phyloP scores from a whole-genome alignment of 768 basidiomycete genomes.

The Neoboletus magnificus region DNA sequence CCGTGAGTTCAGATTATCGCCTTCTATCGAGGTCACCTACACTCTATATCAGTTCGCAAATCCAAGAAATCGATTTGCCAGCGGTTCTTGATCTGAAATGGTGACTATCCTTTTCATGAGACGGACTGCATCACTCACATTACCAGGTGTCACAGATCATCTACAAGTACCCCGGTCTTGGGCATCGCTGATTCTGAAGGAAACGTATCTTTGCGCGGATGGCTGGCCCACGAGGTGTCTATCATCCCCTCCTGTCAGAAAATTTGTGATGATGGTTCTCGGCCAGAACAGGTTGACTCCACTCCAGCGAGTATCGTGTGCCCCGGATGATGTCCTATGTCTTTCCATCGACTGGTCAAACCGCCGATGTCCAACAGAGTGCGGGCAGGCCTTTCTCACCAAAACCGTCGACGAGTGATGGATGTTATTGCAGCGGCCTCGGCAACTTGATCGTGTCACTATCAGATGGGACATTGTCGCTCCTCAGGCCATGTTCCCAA shows the following conservation, averaged over 20 bases:
- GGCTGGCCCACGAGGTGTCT: slow-evolving; percentile 46
- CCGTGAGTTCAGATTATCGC: slow-evolving; percentile 34
- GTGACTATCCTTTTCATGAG: slow-evolving; percentile 39
- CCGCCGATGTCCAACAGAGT: slow-evolving; percentile 51
- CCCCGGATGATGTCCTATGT: slow-evolving; percentile 60
- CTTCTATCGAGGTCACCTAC: background rate
- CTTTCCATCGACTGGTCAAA: slow-evolving; percentile 95
- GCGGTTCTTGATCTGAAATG: slow-evolving; percentile 96
- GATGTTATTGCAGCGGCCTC: slow-evolving; percentile 35
- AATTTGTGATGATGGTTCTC: background rate
- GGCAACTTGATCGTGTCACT: slow-evolving; percentile 75
- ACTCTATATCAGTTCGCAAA: slow-evolving; percentile 41
- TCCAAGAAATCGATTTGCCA: slow-evolving; percentile 69
- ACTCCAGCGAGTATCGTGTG: slow-evolving; percentile 46
- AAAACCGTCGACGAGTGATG: background rate
- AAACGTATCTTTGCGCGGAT: slow-evolving; percentile 60
- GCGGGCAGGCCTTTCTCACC: slow-evolving; percentile 18
- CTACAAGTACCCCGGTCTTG: slow-evolving; percentile 45
- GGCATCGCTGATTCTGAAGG: slow-evolving; percentile 88
- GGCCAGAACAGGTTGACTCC: slow-evolving; percentile 39
- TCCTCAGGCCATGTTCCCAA: slow-evolving; percentile 49
- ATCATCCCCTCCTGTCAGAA: background rate
- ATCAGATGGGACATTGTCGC: slow-evolving; percentile 73
- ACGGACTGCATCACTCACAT: slow-evolving; percentile 5
- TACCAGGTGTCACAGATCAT: slow-evolving; percentile 56